A percentile compares a stretch with the other conserved stretches of the same genome.
phyloP scores from a whole-genome alignment of 345 rosid genomes.

The Arabidopsis suecica region DNA sequence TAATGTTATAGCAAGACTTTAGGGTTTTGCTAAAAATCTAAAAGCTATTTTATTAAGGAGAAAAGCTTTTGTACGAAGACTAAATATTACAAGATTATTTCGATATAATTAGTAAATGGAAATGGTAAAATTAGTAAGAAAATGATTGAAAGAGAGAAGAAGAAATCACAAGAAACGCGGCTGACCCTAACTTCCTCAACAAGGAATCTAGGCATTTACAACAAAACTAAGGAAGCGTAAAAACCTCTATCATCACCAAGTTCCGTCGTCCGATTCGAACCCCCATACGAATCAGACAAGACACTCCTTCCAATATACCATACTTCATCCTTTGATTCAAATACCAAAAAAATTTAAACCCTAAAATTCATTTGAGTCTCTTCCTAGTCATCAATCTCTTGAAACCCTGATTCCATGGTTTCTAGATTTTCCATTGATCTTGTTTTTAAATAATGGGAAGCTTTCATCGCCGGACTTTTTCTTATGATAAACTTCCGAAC shows the following conservation, averaged over 20 bases:
- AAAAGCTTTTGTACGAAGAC: slow-evolving; percentile 5
- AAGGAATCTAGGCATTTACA: slow-evolving; percentile 40
- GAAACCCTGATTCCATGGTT: slow-evolving; percentile 31
- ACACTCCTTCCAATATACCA: slow-evolving; percentile 16
- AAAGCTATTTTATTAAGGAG: slow-evolving; percentile 12
- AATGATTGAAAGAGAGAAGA: slow-evolving; percentile 34
- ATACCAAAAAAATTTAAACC: background rate
- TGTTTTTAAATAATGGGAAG: slow-evolving; percentile 46
- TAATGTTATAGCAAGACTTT: background rate
- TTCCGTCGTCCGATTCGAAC: slow-evolving; percentile 40
- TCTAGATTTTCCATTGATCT: slow-evolving; percentile 28
- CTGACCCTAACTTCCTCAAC: slow-evolving; percentile 42
- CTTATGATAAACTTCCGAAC: slow-evolving; percentile 65
- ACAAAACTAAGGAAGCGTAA: slow-evolving; percentile 28
- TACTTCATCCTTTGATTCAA: slow-evolving; percentile 29
- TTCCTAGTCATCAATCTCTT: slow-evolving; percentile 29
- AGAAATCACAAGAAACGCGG: slow-evolving; percentile 40
- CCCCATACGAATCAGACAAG: slow-evolving; percentile 42
- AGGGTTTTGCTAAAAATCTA: slow-evolving; percentile 2
- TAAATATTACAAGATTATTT: slow-evolving; percentile 14
- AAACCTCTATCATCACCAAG: slow-evolving; percentile 19
- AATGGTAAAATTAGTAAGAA: slow-evolving; percentile 29
- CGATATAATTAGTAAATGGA: slow-evolving; percentile 33
- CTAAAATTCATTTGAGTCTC: slow-evolving; percentile 24
- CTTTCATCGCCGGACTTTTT: slow-evolving; percentile 46